Evolutionary conservation across 2,329 filamentous ascomycete genomes (phyloP).

Genomic region (Aspergillus sp.): DNA sequence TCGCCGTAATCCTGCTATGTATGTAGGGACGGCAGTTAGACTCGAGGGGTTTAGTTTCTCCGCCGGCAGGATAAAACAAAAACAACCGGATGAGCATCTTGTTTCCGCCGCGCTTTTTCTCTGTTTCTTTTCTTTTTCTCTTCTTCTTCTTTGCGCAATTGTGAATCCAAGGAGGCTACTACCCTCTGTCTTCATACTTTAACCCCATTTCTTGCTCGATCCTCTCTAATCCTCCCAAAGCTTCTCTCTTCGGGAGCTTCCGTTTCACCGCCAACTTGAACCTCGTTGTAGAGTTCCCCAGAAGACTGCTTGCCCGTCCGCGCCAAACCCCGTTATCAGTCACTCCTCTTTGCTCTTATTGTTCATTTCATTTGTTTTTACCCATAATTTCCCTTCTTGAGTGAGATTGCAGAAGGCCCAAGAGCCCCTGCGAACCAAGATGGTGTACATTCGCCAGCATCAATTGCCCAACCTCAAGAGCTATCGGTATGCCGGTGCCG

Average conservation of each 20-base stretch:
- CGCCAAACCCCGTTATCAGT: no score
- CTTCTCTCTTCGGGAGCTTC: no score
- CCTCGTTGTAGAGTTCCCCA: not conserved
- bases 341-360: no score
- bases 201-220: not conserved
- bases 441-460: conserved; percentile 94
- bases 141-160: not conserved
- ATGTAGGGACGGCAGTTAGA: no score
- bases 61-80: conserved; percentile 19
- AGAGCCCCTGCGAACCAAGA: conserved; percentile 33
- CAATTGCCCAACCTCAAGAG: conserved; percentile 79
- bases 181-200: conserved; percentile 2
- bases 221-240: not conserved
- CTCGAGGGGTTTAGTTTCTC: not conserved
- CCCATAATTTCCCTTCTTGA: not conserved
- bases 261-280: not conserved
- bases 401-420: no score
- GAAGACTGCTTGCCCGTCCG: no score
- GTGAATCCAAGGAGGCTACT: not conserved
- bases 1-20: no score
- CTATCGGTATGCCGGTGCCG: conserved; percentile 92
- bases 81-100: not conserved
- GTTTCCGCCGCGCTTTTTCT: not conserved
- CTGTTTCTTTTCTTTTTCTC: not conserved
- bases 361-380: no score